phyloP scores from a whole-genome alignment of 345 rosid species.

The Dimocarpus longan region DNA sequence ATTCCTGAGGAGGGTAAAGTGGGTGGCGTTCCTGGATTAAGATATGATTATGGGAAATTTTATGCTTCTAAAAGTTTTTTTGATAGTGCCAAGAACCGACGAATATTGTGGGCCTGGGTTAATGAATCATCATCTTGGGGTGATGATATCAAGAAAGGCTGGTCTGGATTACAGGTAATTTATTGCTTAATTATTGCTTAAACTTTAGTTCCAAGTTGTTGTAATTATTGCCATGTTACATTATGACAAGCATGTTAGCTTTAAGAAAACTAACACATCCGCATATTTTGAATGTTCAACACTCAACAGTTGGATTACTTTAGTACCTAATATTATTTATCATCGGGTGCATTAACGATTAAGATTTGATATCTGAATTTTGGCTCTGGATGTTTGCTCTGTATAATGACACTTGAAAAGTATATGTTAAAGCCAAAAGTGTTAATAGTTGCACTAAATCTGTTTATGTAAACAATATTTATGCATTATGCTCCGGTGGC shows the following conservation, averaged over 20 bases:
- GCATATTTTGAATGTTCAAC: too few species aligned
- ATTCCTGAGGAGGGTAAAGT: conserved; percentile 30
- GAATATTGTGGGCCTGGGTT: conserved; percentile 62
- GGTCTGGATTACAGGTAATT: conserved; percentile 66
- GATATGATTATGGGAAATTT: conserved; percentile 62
- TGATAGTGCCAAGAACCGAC: conserved; percentile 39
- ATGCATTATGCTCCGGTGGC: too few species aligned
- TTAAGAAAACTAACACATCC: too few species aligned
- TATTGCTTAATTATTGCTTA: not conserved
- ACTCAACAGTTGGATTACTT: too few species aligned
- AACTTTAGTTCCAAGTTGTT: too few species aligned
- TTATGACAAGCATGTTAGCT: too few species aligned
- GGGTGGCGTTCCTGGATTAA: conserved; percentile 37
- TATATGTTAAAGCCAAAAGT: too few species aligned
- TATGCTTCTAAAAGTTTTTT: conserved; percentile 70
- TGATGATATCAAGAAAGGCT: conserved; percentile 45
- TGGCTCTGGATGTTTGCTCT: not conserved
- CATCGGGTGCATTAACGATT: conserved; percentile 13
- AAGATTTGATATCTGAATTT: not conserved
- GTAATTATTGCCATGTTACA: too few species aligned
- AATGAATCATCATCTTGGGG: conserved; percentile 42
- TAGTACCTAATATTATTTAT: too few species aligned
- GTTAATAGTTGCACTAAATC: too few species aligned
- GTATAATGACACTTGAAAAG: too few species aligned
- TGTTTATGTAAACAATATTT: too few species aligned